A percentile compares a stretch with the other conserved stretches of the same genome.
These are phyloP conservation scores for Tricholoma terreum DNA, from an alignment of 768 basidiomycete species.

Conservation along the genomic window DNA sequence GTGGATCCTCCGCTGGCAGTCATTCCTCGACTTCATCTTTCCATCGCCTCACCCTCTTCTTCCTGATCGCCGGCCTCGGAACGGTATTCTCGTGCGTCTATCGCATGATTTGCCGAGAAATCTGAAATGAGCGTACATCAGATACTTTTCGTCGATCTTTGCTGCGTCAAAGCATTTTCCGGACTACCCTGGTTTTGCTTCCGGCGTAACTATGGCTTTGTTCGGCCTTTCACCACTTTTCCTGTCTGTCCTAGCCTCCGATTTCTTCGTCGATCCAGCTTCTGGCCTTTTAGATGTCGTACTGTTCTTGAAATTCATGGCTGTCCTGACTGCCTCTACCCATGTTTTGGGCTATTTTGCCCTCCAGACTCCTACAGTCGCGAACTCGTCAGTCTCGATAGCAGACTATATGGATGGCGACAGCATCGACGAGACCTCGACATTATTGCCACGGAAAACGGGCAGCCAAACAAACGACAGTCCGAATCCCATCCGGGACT, in stretches of 20 bases:
- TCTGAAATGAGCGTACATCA: conserved; percentile 13
- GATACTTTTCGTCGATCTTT: conserved; percentile 73
- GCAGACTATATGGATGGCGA: background rate
- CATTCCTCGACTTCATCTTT: conserved; percentile 44
- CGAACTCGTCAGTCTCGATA: background rate
- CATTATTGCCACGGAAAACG: conserved; percentile 21
- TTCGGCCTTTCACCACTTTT: conserved; percentile 83
- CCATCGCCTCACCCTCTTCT: conserved; percentile 51
- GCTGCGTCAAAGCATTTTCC: conserved; percentile 73
- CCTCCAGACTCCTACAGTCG: conserved; percentile 24
- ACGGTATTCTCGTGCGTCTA: conserved; percentile 67
- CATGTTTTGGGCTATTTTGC: conserved; percentile 54
- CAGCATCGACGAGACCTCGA: conserved; percentile 29
- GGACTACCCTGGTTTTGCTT: conserved; percentile 57
- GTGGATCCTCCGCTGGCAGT: conserved; percentile 37
- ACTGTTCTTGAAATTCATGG: conserved; percentile 54
- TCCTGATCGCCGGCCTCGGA: conserved; percentile 62
- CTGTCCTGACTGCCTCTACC: conserved; percentile 47
- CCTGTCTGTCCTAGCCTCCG: conserved; percentile 62
- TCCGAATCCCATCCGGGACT: conserved; percentile 48
- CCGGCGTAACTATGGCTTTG: conserved; percentile 65
- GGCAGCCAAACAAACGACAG: conserved; percentile 4
- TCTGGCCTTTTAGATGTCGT: conserved; percentile 44
- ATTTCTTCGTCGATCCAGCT: conserved; percentile 49
- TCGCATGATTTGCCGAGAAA: background rate